Percentiles rank a stretch among this genome's conserved stretches.
Evolutionary conservation across 108 stramenopile species (phyloP).

Genomic region (Cyclostephanos tholiformis): DNA sequence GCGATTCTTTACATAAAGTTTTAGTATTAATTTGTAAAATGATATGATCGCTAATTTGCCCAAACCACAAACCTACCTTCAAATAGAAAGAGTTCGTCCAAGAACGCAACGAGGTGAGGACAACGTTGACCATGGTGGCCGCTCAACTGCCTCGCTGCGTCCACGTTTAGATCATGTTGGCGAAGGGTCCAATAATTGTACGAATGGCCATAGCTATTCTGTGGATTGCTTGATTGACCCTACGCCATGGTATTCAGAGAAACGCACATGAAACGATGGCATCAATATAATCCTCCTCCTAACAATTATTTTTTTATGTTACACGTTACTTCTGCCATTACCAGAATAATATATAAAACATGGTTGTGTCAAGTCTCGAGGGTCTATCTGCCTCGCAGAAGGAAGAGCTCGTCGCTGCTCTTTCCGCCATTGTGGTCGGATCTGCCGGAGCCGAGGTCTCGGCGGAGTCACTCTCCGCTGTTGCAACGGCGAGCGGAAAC

Average conservation of each 20-base stretch:
- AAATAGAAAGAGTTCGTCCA: too few species aligned
- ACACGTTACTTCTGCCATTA: not conserved
- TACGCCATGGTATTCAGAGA: too few species aligned
- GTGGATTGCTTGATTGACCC: not conserved
- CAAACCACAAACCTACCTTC: too few species aligned
- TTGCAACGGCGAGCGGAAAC: constrained; percentile 78
- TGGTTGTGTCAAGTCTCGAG: constrained; percentile 68
- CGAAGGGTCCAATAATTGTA: not conserved
- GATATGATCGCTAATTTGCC: not conserved
- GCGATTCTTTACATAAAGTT: not conserved
- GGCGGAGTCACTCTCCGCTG: constrained; percentile 67
- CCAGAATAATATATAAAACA: constrained; percentile 33
- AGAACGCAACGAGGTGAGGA: not conserved
- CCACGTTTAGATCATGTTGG: not conserved
- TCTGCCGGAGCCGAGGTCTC: constrained; percentile 49
- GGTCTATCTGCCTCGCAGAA: constrained; percentile 73
- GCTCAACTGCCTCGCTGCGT: not conserved
- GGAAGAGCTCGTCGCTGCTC: constrained; percentile 85
- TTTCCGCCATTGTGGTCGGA: constrained; percentile 72
- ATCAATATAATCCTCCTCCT: not conserved
- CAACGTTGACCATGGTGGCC: constrained; percentile 4
- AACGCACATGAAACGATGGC: not conserved
- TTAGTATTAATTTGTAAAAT: not conserved
- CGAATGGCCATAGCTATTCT: not conserved
- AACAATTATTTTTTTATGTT: not conserved